These are phyloP conservation scores for Penium margaritaceum DNA, from an alignment of 139 green algal species.

Conservation along the genomic window DNA sequence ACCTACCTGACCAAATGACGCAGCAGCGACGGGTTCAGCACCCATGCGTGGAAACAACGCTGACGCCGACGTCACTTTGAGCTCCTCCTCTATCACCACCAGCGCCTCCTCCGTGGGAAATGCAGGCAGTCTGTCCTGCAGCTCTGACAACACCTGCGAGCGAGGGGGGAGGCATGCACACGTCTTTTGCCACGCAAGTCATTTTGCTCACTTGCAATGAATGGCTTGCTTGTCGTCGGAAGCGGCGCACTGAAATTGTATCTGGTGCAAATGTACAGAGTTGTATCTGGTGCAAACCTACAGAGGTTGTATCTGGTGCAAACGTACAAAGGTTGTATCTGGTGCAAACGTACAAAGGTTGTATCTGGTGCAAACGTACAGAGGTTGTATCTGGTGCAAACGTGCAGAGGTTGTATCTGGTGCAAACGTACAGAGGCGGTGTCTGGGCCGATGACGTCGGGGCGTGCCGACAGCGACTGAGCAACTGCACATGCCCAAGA, in stretches of 20 bases:
- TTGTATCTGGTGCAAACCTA: too few relatives aligned
- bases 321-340: too few relatives aligned
- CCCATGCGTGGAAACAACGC: constrained; percentile 73
- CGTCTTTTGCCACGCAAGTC: neutral
- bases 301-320: too few relatives aligned
- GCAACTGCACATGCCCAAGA: constrained; percentile 17
- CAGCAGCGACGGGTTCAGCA: constrained; percentile 69
- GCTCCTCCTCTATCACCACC: constrained; percentile 55
- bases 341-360: too few relatives aligned
- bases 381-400: too few relatives aligned
- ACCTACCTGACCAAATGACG: constrained; percentile 76
- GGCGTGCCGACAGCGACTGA: constrained; percentile 30
- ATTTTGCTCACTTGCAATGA: constrained; percentile 4
- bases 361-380: too few relatives aligned
- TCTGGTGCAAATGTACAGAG: too few relatives aligned
- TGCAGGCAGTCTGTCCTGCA: constrained; percentile 43
- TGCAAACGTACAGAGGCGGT: constrained; percentile 8
- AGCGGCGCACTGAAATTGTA: too few relatives aligned
- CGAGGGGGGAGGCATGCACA: neutral
- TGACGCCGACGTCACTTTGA: constrained; percentile 61
- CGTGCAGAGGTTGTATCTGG: too few relatives aligned
- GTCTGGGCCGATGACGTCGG: constrained; percentile 23
- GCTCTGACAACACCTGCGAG: constrained; percentile 1
- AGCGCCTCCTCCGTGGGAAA: constrained; percentile 43
- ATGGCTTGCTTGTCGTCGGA: too few relatives aligned